A percentile compares a stretch with the other conserved stretches of the same genome.
Evolutionary conservation across 805 yeast species (phyloP).

Genomic region (Yarrowia sp.): DNA sequence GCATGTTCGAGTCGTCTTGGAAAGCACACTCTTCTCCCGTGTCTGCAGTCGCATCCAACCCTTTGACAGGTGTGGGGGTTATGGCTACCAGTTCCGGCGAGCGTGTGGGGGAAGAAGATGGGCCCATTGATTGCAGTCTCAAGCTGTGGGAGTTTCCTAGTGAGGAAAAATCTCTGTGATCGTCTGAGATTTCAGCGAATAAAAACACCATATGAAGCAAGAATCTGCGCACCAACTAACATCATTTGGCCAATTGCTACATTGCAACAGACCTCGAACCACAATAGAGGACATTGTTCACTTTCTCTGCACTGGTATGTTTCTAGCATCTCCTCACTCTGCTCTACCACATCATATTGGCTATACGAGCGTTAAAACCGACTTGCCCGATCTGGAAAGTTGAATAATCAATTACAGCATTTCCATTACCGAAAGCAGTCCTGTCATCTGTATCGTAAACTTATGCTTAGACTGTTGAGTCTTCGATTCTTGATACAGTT

Average conservation of each 20-base stretch:
- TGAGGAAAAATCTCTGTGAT: too few species aligned
- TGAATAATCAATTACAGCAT: not conserved
- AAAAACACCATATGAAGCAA: not conserved
- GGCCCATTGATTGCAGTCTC: slow-evolving; percentile 25
- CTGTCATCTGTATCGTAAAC: too few species aligned
- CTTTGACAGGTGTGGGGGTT: slow-evolving; percentile 26
- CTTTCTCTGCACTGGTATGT: too few species aligned
- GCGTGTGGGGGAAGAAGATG: slow-evolving; percentile 1
- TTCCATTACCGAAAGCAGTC: not conserved
- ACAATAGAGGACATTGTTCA: too few species aligned
- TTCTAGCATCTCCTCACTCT: too few species aligned
- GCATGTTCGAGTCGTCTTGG: slow-evolving; percentile 15
- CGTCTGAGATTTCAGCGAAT: too few species aligned
- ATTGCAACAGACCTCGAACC: not conserved
- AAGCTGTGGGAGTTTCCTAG: slow-evolving; percentile 27
- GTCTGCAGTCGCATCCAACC: slow-evolving; percentile 27
- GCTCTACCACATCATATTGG: too few species aligned
- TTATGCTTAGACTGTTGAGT: too few species aligned
- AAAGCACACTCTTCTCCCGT: slow-evolving; percentile 27
- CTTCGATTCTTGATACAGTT: too few species aligned
- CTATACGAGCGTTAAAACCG: not conserved
- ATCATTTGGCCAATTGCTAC: not conserved
- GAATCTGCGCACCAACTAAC: too few species aligned
- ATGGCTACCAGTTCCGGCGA: slow-evolving; percentile 29
- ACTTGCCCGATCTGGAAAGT: not conserved